Base-by-base conservation (phyloP, 228 moss, liverwort and hornwort species). In the Sphagnum fallax region DNA sequence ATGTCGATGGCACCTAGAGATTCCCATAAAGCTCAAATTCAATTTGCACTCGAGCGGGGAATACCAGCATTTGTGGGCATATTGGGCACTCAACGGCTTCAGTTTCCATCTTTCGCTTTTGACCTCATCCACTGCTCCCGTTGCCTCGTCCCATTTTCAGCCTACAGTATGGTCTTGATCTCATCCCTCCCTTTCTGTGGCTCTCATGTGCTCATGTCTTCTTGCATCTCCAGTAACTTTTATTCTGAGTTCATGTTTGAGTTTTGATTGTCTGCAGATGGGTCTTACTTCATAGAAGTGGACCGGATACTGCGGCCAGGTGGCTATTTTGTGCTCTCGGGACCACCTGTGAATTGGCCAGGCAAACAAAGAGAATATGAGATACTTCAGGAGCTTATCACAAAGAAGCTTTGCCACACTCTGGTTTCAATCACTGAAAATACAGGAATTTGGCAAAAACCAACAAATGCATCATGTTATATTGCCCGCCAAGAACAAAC, bases 81-180 rank as follows among this genome's bases (percentile, higher is more conserved):
- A 67, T 78, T 93, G 52, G 90, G 79, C 51, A 90, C 82, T 63
- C 90, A 81, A 60, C 93, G 93, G 63, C 81, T 93, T 61, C 72
- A 76, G 10, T 77, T 84, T 62, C 93, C 93, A 48, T 88, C 88
- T 65, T 75, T 79, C 60, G 81, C 93, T 8, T 85, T 85, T 77
- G 93, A 93, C 74, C 77, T 93, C 52, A 76, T 93, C 70, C 93
- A 90, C 80, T 93, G 90, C 75, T 84, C 90, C 48, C 82, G 84
- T 59, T 93, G 90, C 81, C 86, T 71, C 69, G 76, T 90, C 32
- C 32, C 32, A 32, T 32, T 32, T 32, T 32, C 32, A 32, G 32
- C 32, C 32, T 32, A 32, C 2, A 32, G 32, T 32, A 32, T 32
- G 32, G 32, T 32, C 32, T 32, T 32, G 32, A 32, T 32, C 32